phyloP scores from a whole-genome alignment of 1,139 yeast species.

The Dujonia santamariae region DNA sequence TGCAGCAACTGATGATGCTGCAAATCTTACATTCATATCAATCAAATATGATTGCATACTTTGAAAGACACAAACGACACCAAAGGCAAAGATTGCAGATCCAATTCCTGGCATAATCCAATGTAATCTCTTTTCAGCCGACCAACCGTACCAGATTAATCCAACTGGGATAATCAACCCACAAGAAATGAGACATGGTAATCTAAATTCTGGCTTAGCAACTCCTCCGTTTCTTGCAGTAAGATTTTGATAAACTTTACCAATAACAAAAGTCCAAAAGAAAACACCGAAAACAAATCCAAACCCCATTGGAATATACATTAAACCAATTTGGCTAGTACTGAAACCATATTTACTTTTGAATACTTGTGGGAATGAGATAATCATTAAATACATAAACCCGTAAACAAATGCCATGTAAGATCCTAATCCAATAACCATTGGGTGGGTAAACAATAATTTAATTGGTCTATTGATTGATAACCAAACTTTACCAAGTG shows the following conservation, averaged over 20 bases:
- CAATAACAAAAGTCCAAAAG: conserved; percentile 43
- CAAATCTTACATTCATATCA: conserved; percentile 63
- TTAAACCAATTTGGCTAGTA: conserved; percentile 52
- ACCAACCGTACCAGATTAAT: conserved; percentile 64
- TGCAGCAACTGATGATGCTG: conserved; percentile 61
- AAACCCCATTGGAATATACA: conserved; percentile 54
- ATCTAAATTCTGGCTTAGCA: conserved; percentile 53
- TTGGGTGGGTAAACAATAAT: conserved; percentile 54
- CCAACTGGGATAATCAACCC: conserved; percentile 52
- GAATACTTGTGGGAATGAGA: conserved; percentile 56
- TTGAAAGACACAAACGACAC: conserved; percentile 57
- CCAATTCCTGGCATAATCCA: conserved; percentile 64
- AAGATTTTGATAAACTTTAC: conserved; percentile 30
- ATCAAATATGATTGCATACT: conserved; percentile 59
- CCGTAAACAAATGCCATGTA: conserved; percentile 67
- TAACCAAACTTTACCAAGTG: conserved; percentile 26
- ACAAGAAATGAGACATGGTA: conserved; percentile 42
- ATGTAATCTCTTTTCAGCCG: conserved; percentile 44
- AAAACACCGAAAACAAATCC: conserved; percentile 48
- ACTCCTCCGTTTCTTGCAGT: conserved; percentile 46
- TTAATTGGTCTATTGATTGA: conserved; percentile 53
- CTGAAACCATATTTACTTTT: conserved; percentile 42
- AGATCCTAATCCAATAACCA: conserved; percentile 58
- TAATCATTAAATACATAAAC: conserved; percentile 58
- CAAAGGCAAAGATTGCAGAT: conserved; percentile 52